Base-by-base conservation (phyloP, 306 rosid genomes). In the Citrullus mucosospermus region DNA sequence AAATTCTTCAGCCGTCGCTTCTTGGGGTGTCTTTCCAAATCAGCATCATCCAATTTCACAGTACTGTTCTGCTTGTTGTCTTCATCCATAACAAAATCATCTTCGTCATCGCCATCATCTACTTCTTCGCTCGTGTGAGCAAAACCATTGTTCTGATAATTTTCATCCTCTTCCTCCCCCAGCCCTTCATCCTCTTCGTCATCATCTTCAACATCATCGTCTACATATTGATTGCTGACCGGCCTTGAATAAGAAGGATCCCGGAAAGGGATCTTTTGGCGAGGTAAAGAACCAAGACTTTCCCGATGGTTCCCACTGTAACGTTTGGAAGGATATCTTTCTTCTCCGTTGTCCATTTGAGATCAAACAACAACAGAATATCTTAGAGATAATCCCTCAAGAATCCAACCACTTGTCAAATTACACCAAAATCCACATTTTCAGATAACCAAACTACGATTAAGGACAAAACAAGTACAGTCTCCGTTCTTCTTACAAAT, bases 1-100 rank as follows among this genome's bases (percentile, higher is more conserved):
- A 90, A 86, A 86, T 88, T 91, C 89, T 91, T 91, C 67, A 90
- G 78, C 85, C 88, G 92, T 43, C 90, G 86, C 88, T 87, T 91
- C 78, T 90, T 90, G 4, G 93, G 96, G 81, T 85, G 96, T 71
- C 85, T 84, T 72, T 86, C 86, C 68, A 83, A 77, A 80, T 86
- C 91, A 68, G 41, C 79, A 82, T 86, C 86, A 10, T 87, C 93
- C 48, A 41, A 25, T 88, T 76, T 81, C 28, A 79, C 66, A 77
- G 60, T 77, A 65, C 12, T 50, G 69, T 80, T 83, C 41, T 36
- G 81, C 82, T 87, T 88, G 34, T 83, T 85, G 41, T 86, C 86
- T 39, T 74, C 88, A 15, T 85, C 90, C 18, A 43, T 83, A 0
- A 32, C 81, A 0, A 67, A 76, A 1, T 78, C 80, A 34, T 82